Base-by-base conservation (phyloP, 1,284 basidiomycete species). In the Ceratobasidium sp. region DNA sequence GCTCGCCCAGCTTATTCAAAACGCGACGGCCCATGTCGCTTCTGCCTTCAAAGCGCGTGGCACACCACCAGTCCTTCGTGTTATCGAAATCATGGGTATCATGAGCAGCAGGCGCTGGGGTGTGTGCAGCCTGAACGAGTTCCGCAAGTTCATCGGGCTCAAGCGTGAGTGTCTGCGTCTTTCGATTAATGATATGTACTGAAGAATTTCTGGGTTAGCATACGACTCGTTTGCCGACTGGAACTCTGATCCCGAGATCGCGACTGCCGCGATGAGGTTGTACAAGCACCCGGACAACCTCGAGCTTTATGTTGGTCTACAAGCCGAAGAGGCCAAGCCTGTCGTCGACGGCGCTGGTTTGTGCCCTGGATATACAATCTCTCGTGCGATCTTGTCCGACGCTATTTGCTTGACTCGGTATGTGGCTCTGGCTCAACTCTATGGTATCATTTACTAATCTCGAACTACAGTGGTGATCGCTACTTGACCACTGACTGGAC, bases 401-500 rank as follows among this genome's bases (percentile, higher is more conserved):
- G 62, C 62, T 41, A 53, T 53, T 34, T 69, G 39, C 45, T 69
- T 67, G 41, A 61, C 55, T 48, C 64, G 69, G 30, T 52, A 28
- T 32, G 57, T 34, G 32, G 12, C 14, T 10, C 28, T 41, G 14
- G 32, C 93, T 93, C n/a, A 91, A 93, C n/a, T 71, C 23, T 30
- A 30, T 21, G 5, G 18, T 5, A 28, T 28, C 10, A 45, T 62
- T 32, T 28, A 5, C 26, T 30, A 45, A 60, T 26, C 9, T 89
- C 92, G 3, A 86, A 95, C 61, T 92, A 91, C 55, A 89, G 93
- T 72, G 89, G 92, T 32, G 93, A 95, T 77, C 85, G 93, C 58
- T 92, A 89, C 85, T 92, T 88, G 82, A 95, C 92, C 0, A 84
- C 89, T 41, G 93, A 96, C 78, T 92, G 88, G 79, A 94, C 92